Conservation (phyloP, 768 basidiomycete species). For the Boletus sp. region DNA sequence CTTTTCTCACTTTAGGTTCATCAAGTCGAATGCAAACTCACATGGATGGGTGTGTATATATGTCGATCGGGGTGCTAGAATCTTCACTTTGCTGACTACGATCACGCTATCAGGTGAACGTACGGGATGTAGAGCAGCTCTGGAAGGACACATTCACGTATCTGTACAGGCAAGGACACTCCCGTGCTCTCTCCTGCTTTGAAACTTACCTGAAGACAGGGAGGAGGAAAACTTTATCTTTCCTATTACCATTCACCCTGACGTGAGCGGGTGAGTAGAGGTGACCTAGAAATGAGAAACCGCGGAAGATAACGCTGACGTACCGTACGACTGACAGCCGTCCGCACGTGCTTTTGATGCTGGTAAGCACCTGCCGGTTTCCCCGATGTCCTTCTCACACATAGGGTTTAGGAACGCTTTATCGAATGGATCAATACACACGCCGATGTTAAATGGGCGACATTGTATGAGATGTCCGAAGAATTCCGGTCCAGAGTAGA, state of each 20-base stretch:
- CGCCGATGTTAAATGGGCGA: slow-evolving; percentile 66
- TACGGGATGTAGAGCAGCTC: slow-evolving; percentile 61
- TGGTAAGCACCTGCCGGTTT: slow-evolving; percentile 37
- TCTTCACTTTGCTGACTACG: not conserved
- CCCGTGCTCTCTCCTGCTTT: not conserved
- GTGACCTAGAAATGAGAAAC: not conserved
- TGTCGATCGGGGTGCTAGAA: not conserved
- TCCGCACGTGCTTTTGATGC: slow-evolving; percentile 72
- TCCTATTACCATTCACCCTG: slow-evolving; percentile 76
- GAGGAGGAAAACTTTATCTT: slow-evolving; percentile 68
- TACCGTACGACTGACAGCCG: slow-evolving; percentile 38
- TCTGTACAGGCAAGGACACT: slow-evolving; percentile 47
- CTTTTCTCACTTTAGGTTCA: slow-evolving; percentile 47
- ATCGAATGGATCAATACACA: slow-evolving; percentile 74
- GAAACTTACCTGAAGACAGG: slow-evolving; percentile 28
- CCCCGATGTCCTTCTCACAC: not conserved
- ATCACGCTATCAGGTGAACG: slow-evolving; percentile 47
- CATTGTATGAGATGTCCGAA: slow-evolving; percentile 63
- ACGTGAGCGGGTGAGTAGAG: slow-evolving; percentile 58
- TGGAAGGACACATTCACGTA: slow-evolving; percentile 78
- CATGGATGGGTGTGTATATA: slow-evolving; percentile 58
- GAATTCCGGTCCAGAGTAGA: slow-evolving; percentile 55
- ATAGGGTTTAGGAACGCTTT: slow-evolving; percentile 52
- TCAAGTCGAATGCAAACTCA: slow-evolving; percentile 61
- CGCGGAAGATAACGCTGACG: slow-evolving; percentile 1